phyloP scores from a whole-genome alignment of 345 rosid genomes.

The Mangifera indica region DNA sequence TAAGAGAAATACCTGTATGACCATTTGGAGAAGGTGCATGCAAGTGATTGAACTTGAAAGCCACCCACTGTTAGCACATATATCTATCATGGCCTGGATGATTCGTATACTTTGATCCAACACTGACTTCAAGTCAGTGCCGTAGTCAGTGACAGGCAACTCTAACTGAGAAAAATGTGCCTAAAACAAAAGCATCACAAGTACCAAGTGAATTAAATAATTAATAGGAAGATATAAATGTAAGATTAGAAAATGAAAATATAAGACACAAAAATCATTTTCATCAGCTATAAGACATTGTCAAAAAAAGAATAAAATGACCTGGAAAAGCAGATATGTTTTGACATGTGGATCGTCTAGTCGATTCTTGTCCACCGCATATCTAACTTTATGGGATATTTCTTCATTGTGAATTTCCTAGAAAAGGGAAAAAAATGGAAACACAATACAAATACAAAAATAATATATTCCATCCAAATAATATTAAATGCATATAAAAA shows the following conservation, averaged over 20 bases:
- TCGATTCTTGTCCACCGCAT: conserved; percentile 65
- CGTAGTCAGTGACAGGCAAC: conserved; percentile 87
- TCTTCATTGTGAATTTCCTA: conserved; percentile 86
- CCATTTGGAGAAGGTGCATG: conserved; percentile 98
- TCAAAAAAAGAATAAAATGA: conserved; percentile 18
- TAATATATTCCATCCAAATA: background rate
- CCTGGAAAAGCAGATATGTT: conserved; percentile 90
- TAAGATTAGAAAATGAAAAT: background rate
- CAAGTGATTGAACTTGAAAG: conserved; percentile 84
- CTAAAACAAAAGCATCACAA: conserved; percentile 38
- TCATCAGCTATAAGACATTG: background rate
- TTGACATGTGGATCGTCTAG: conserved; percentile 96
- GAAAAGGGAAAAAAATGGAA: conserved; percentile 19
- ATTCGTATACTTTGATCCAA: conserved; percentile 97
- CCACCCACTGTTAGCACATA: conserved; percentile 99
- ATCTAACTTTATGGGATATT: conserved; percentile 67
- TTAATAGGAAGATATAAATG: background rate
- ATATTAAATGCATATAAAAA: background rate
- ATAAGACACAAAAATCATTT: background rate
- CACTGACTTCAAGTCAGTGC: conserved; percentile 91
- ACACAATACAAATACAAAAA: background rate
- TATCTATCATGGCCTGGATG: conserved; percentile 97
- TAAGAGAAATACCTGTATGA: conserved; percentile 76
- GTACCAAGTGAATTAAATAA: conserved; percentile 3
- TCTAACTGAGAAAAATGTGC: conserved; percentile 90